Conservation (phyloP, 139 green algal genomes). For the Volvox africanus region DNA sequence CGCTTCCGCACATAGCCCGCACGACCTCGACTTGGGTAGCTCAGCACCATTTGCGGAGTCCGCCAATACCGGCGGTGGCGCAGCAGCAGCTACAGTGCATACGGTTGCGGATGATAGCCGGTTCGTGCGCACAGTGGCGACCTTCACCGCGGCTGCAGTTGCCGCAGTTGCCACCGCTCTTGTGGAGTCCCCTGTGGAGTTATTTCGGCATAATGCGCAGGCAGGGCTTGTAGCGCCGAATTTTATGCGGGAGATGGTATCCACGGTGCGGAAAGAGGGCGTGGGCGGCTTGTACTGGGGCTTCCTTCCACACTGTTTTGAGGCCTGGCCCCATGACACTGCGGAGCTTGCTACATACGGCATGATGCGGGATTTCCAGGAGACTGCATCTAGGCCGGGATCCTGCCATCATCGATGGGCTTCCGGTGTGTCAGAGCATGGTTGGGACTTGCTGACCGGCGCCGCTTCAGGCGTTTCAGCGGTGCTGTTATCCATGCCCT, state of each 20-base stretch:
- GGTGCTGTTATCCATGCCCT: constrained; percentile 69
- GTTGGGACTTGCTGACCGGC: constrained; percentile 53
- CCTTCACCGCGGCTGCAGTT: constrained; percentile 56
- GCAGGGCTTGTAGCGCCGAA: constrained; percentile 60
- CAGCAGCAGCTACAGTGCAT: neutral
- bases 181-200: constrained; percentile 77
- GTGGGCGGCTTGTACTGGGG: constrained; percentile 67
- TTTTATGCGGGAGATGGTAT: constrained; percentile 71
- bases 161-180: constrained; percentile 64
- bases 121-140: constrained; percentile 15
- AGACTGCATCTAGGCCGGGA: neutral
- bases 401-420: constrained; percentile 3
- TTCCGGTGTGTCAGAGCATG: neutral
- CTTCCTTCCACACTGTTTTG: constrained; percentile 78
- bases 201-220: constrained; percentile 71
- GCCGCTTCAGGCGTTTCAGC: constrained; percentile 61
- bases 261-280: constrained; percentile 49
- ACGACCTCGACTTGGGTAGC: neutral
- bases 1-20: neutral
- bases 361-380: constrained; percentile 32
- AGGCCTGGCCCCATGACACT: constrained; percentile 78
- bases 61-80: too few species aligned
- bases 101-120: neutral
- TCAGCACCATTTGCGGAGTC: neutral
- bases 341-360: constrained; percentile 60